Evolutionary conservation across 2,329 filamentous ascomycete genomes (phyloP).

Genomic region (Ilyonectria robusta): DNA sequence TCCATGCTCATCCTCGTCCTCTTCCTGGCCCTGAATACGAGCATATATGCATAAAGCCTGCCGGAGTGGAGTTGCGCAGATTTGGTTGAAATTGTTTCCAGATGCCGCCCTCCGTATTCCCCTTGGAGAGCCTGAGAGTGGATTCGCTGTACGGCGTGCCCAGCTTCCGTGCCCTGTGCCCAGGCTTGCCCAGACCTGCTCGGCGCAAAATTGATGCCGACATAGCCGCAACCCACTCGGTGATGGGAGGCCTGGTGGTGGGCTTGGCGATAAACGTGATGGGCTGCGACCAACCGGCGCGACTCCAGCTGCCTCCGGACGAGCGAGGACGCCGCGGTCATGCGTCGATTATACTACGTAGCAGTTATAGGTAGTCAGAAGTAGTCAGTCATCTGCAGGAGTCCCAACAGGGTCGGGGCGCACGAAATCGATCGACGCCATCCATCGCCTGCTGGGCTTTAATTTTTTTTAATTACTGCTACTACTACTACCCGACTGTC

Average conservation of each 20-base stretch:
- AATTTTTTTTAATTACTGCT: not conserved
- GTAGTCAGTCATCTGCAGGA: too few species aligned
- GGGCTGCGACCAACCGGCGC: too few species aligned
- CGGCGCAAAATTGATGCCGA: constrained; percentile 1
- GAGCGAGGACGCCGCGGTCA: too few species aligned
- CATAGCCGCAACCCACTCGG: not conserved
- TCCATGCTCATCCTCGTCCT: not conserved
- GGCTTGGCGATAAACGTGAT: not conserved
- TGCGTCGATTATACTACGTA: too few species aligned
- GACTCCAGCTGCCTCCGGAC: too few species aligned
- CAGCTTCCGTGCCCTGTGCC: not conserved
- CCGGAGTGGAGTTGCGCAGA: not conserved
- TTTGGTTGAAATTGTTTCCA: not conserved
- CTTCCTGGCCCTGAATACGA: not conserved
- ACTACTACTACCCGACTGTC: too few species aligned
- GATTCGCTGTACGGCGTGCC: not conserved
- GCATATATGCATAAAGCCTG: not conserved
- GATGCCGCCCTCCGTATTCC: not conserved
- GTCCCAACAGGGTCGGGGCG: not conserved
- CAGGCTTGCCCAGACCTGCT: not conserved
- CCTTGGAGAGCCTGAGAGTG: not conserved
- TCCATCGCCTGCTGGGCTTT: not conserved
- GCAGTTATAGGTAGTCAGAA: too few species aligned
- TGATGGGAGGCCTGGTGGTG: not conserved
- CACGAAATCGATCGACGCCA: not conserved